Evolutionary conservation across 176 grass and related monocot genomes (phyloP).

Genomic region (Carex pumila): DNA sequence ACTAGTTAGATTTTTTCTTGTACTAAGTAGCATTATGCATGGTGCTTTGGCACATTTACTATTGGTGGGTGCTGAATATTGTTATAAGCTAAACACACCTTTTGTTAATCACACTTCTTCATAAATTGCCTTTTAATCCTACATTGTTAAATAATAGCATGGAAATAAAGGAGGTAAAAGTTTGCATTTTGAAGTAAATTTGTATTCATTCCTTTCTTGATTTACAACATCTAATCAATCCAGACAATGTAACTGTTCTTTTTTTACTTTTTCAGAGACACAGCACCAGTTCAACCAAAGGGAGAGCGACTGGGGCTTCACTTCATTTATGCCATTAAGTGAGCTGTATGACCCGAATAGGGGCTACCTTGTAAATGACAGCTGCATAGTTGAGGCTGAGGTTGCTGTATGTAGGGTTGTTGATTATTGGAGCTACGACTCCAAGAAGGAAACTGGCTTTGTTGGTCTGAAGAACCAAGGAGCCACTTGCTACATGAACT

Average conservation of each 20-base stretch:
- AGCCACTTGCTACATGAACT: slow-evolving; percentile 99
- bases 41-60: not conserved
- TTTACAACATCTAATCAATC: not conserved
- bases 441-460: slow-evolving; percentile 96
- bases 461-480: slow-evolving; percentile 99
- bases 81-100: not conserved
- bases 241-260: not conserved
- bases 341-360: slow-evolving; percentile 88
- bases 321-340: slow-evolving; percentile 92
- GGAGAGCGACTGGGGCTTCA: slow-evolving; percentile 98
- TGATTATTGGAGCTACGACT: slow-evolving; percentile 98
- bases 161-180: not conserved
- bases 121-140: not conserved
- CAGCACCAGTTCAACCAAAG: slow-evolving; percentile 94
- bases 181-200: slow-evolving; percentile 1
- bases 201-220: not conserved
- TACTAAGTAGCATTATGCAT: not conserved
- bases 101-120: not conserved
- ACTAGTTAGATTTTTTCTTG: not conserved
- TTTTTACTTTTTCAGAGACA: slow-evolving; percentile 60
- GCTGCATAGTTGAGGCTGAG: slow-evolving; percentile 90
- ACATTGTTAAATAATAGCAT: not conserved
- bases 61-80: not conserved
- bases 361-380: slow-evolving; percentile 98
- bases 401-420: slow-evolving; percentile 81